Percentiles rank a stretch among this genome's conserved stretches.
Evolutionary conservation across 2,329 filamentous ascomycete species (phyloP).

Genomic region (Annulohypoxylon truncatum): DNA sequence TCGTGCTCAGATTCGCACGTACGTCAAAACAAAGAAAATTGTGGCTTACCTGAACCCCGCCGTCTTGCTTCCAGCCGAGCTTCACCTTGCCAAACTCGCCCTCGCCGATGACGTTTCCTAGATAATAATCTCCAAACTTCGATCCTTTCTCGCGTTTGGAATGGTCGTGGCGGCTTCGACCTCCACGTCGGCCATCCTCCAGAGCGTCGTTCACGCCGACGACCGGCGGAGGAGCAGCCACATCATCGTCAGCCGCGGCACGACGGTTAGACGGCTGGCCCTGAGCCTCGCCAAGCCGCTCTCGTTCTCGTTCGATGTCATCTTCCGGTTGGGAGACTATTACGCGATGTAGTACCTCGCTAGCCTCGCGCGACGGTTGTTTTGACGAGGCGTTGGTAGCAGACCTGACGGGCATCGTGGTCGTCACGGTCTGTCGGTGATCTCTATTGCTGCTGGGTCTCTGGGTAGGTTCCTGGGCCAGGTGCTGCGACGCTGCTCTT

Average conservation of each 20-base stretch:
- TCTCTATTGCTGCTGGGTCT: slow-evolving; percentile 56
- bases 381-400: slow-evolving; percentile 64
- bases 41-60: slow-evolving; percentile 77
- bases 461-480: slow-evolving; percentile 55
- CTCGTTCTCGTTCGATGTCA: slow-evolving; percentile 77
- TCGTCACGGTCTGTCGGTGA: slow-evolving; percentile 50
- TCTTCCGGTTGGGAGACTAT: slow-evolving; percentile 80
- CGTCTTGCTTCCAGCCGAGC: slow-evolving; percentile 97
- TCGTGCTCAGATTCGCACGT: slow-evolving; percentile 2
- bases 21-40: not conserved
- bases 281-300: slow-evolving; percentile 73
- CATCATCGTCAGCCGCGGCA: slow-evolving; percentile 56
- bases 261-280: slow-evolving; percentile 52
- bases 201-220: slow-evolving; percentile 56
- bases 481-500: slow-evolving; percentile 51
- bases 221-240: slow-evolving; percentile 58
- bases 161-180: slow-evolving; percentile 71
- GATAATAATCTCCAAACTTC: slow-evolving; percentile 94
- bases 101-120: slow-evolving; percentile 95
- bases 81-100: slow-evolving; percentile 99
- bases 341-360: slow-evolving; percentile 81
- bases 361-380: slow-evolving; percentile 77
- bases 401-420: slow-evolving; percentile 59
- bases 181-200: slow-evolving; percentile 61
- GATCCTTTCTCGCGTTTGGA: slow-evolving; percentile 76